phyloP scores from a whole-genome alignment of 2,329 filamentous ascomycete species.

The Periconia digitata region DNA sequence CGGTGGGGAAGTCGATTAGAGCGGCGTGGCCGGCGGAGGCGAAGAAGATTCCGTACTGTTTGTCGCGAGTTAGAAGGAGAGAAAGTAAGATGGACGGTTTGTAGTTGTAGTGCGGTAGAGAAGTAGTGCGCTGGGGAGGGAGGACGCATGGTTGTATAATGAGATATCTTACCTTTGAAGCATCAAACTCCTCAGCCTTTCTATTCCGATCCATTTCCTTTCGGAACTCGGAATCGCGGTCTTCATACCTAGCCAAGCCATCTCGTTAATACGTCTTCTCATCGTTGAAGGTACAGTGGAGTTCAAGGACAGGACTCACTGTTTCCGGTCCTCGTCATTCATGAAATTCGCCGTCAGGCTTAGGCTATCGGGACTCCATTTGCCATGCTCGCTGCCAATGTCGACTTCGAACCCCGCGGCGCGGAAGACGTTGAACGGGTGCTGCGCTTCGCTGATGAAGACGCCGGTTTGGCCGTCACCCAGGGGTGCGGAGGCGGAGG shows the following conservation, averaged over 20 bases:
- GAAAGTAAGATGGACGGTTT: no score
- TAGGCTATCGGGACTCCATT: constrained; percentile 49
- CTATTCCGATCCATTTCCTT: constrained; percentile 46
- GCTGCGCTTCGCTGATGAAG: constrained; percentile 53
- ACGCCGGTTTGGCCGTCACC: constrained; percentile 43
- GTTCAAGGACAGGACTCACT: constrained; percentile 35
- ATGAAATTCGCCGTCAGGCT: constrained; percentile 47
- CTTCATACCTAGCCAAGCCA: constrained; percentile 19
- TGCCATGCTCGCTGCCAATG: constrained; percentile 50
- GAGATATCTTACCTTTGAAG: not conserved
- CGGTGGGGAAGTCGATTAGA: constrained; percentile 51
- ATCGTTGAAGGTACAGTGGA: not conserved
- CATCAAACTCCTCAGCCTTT: constrained; percentile 6
- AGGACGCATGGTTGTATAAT: no score
- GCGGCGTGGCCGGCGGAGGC: constrained; percentile 50
- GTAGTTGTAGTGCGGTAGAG: no score
- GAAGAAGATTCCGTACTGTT: constrained; percentile 46
- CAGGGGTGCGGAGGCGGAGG: constrained; percentile 43
- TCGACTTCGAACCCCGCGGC: constrained; percentile 53
- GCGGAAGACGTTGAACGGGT: constrained; percentile 51
- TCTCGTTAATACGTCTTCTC: not conserved
- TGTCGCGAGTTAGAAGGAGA: no score
- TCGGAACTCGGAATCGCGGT: constrained; percentile 47
- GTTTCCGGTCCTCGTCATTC: constrained; percentile 41
- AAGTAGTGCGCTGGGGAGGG: no score